phyloP scores from a whole-genome alignment of 768 basidiomycete species.

The Hortiboletus campestris region DNA sequence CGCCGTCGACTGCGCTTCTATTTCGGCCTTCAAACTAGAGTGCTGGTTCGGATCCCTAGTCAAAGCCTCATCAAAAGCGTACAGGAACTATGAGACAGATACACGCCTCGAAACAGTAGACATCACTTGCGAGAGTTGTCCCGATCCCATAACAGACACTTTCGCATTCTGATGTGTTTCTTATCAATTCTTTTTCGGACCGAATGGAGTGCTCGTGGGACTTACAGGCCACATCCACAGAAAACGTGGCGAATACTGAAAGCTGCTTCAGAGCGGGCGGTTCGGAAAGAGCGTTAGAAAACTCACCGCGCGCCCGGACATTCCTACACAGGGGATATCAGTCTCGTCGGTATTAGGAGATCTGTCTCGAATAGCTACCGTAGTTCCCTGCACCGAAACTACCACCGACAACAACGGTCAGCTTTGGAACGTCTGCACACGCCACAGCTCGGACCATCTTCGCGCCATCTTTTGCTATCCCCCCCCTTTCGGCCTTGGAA shows the following conservation, averaged over 20 bases:
- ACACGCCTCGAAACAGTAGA: conserved; percentile 77
- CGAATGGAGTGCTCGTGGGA: conserved; percentile 11
- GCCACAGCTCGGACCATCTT: conserved; percentile 98
- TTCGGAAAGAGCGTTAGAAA: neutral
- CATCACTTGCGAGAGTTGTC: conserved; percentile 93
- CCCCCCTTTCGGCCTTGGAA: conserved; percentile 90
- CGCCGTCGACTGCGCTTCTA: conserved; percentile 86
- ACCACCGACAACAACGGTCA: conserved; percentile 90
- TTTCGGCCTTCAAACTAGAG: conserved; percentile 68
- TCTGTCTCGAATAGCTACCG: conserved; percentile 43
- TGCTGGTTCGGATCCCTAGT: conserved; percentile 79
- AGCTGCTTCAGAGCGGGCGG: conserved; percentile 3
- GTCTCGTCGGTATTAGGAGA: conserved; percentile 3
- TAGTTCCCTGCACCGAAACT: conserved; percentile 97
- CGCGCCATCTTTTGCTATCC: conserved; percentile 91
- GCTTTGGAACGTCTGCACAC: conserved; percentile 90
- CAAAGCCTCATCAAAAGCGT: neutral
- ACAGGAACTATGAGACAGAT: neutral
- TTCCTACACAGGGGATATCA: conserved; percentile 48
- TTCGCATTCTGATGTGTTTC: conserved; percentile 67
- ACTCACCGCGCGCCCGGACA: conserved; percentile 90
- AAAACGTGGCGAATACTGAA: conserved; percentile 88
- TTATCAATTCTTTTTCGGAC: conserved; percentile 6
- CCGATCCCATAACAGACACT: conserved; percentile 94
- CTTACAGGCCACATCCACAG: conserved; percentile 98